A percentile compares a stretch with the other conserved stretches of the same genome.
phyloP scores from a whole-genome alignment of 805 yeast species.

The Diddensiella santjacobensis region DNA sequence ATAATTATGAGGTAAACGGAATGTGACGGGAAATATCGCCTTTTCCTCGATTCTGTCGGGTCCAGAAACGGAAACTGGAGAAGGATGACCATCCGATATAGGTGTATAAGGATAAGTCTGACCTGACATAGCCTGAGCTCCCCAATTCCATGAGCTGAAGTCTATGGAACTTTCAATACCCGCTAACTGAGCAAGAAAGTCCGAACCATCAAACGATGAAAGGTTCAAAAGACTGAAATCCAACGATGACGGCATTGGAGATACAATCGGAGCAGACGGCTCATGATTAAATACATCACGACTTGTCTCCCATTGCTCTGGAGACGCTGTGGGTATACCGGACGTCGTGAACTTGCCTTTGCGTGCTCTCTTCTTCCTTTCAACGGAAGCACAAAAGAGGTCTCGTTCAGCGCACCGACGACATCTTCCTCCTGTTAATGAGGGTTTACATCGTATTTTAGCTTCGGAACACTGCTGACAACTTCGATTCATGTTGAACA shows the following conservation, averaged over 20 bases:
- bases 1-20: neutral
- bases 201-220: neutral
- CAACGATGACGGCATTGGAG: no score
- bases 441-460: neutral
- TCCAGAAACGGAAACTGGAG: neutral
- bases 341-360: no score
- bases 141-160: neutral
- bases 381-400: neutral
- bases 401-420: neutral
- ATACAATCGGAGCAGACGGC: no score
- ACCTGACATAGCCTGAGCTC: neutral
- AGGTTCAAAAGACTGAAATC: no score
- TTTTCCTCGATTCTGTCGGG: neutral
- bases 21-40: neutral
- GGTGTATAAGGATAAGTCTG: neutral
- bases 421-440: neutral
- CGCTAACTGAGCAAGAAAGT: neutral
- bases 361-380: neutral
- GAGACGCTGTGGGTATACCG: no score
- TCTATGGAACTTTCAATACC: neutral
- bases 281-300: no score
- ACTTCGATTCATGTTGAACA: constrained; percentile 1
- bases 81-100: neutral
- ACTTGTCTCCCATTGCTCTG: no score
- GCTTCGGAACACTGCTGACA: neutral